Evolutionary conservation across 1,284 basidiomycete genomes (phyloP), one percentile per base, ranked within the genome.

Genomic region (Fomitiporia mediterranea): DNA sequence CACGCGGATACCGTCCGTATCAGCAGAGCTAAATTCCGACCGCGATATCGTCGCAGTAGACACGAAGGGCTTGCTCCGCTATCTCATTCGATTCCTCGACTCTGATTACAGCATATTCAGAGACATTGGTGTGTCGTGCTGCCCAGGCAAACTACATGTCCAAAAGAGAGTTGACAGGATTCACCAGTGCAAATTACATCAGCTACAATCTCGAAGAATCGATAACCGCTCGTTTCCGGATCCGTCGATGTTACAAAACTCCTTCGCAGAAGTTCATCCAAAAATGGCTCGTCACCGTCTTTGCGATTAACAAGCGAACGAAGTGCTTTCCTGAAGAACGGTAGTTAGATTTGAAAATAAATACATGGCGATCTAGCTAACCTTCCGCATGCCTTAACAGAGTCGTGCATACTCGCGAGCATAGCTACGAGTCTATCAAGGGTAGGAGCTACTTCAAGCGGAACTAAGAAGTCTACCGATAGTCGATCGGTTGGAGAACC

Each of bases 51-150:
- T 91, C 65, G 81, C 83, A 27, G 89, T 89, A 0, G 50, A 55
- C 35, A 88, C 89, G 1, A 82, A 91, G 15, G 89, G 86, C 27
- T 72, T 97, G 15, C 94, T 98, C 69, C 81, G 88, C 59, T 91
- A 91, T 64, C 76, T 97, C 49, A 88, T 91, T 2, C 89, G 90
- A 4, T 91, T 94, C 67, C 76, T 98, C 52, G 89, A 91, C 55
- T 91, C 89, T 15, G 94, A 96, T 63, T 86, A 91, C 65, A 81
- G 82, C 5, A 74, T 81, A 1, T 95, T 95, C 69, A 82, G 92
- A 52, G 91, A 95, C 65, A 85, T 88, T 0, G 91, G 91, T 15
- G 91, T 95, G 3, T 75, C 89, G 42, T 93, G 92, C 54, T n/a
- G 0, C 88, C 89, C 3, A 96, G 76, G 63, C 88, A 94, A n/a